Evolutionary conservation across 1,284 basidiomycete species (phyloP).

Genomic region (Sporisorium reilianum): DNA sequence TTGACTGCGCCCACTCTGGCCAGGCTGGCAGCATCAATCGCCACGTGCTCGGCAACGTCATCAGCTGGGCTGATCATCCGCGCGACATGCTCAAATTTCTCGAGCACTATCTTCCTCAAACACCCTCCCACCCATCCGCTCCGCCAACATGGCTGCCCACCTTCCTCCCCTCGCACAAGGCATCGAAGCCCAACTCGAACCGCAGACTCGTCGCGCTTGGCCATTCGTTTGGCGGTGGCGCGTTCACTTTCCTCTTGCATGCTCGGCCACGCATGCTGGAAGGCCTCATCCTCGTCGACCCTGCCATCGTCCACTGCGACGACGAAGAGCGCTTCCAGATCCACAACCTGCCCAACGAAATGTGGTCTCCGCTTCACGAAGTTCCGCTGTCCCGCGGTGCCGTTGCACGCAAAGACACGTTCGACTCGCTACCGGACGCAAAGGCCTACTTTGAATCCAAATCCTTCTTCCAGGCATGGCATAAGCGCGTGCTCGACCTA

Average conservation of each 20-base stretch:
- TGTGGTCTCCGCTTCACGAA: constrained; percentile 20
- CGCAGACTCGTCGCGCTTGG: constrained; percentile 76
- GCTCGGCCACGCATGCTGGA: constrained; percentile 79
- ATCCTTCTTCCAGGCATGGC: constrained; percentile 82
- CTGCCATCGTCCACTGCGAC: constrained; percentile 74
- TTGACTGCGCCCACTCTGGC: constrained; percentile 83
- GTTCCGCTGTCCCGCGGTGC: constrained; percentile 71
- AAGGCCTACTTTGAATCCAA: constrained; percentile 72
- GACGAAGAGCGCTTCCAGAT: constrained; percentile 14
- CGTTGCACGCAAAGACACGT: constrained; percentile 76
- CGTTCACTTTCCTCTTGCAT: constrained; percentile 74
- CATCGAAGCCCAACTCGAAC: constrained; percentile 28
- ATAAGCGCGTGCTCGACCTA: constrained; percentile 76
- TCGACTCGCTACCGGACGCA: constrained; percentile 71
- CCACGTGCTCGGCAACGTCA: constrained; percentile 73
- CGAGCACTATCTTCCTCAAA: constrained; percentile 74
- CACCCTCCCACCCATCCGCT: constrained; percentile 7
- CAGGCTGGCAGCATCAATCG: constrained; percentile 79
- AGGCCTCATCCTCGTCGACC: constrained; percentile 82
- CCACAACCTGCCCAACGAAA: constrained; percentile 22
- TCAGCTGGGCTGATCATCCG: constrained; percentile 78
- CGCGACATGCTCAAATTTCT: constrained; percentile 82
- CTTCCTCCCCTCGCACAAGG: constrained; percentile 35
- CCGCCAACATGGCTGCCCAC: constrained; percentile 47
- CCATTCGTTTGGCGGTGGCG: constrained; percentile 76